Base-by-base conservation (phyloP, 2,329 filamentous ascomycete species). In the Dactylellina sp. region DNA sequence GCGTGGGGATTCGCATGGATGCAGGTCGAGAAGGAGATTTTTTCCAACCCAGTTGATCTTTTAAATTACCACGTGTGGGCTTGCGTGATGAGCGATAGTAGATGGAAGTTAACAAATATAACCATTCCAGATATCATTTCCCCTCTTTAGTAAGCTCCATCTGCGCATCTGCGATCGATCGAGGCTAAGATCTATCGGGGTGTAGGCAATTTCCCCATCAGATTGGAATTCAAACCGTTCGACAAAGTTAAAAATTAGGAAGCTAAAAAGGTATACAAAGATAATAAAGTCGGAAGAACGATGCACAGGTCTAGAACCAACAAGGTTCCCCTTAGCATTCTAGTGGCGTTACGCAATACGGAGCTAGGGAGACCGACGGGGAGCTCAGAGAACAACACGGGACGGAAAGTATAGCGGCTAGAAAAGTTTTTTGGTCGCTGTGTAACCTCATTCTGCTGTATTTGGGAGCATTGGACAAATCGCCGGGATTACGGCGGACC, bases 81-180 rank as follows among this genome's bases (percentile, higher is more conserved):
- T 65, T 72, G 68, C 68, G 61, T 57, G 57, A 63, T 64, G 68
- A 61, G 59, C 52, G 66, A 64, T 57, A 71, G 64, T 59, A 42
- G 14, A 35, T 50, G 59, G 18, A 59, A 42, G 47, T 16, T 32
- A 52, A 25, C 11, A 16, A 22, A 32, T 52, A 7, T 7, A 7
- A 16, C 46, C 24, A 37, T 20, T 16, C 11, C 14, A 16, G 12
- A 9, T 35, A 20, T 71, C 14, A 24, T 39, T 12, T 50, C 42
- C n/a, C 44, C 47, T 52, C 11, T 40, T 32, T 42, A 22, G 40
- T 35, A 28, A 28, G 2, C 11, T n/a, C 12, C 46, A 6, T 25
- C 22, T 20, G 14, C 4, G 3, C 3, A 22, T 25, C 18, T 18
- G 16, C 24, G 42, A 32, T 32, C 40, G 18, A 42, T 11, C 11